Conservation (phyloP, 192 early-diverging fungal species). For the Backusella morwellensis region DNA sequence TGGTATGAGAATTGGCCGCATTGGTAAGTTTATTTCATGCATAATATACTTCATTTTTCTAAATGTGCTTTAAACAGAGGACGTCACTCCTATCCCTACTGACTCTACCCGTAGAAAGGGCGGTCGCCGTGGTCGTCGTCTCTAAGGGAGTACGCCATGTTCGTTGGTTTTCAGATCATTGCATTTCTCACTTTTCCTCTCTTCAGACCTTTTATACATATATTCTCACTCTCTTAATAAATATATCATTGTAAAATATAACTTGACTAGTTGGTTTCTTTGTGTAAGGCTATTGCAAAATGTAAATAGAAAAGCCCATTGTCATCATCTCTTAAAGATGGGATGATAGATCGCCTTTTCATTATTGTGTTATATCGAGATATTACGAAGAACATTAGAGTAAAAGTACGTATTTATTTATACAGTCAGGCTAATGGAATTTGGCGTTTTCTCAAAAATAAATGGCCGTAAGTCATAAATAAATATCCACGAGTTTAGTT, state of each 20-base stretch:
- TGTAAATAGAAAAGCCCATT: too few relatives aligned
- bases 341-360: too few relatives aligned
- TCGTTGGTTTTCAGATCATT: neutral
- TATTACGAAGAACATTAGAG: too few relatives aligned
- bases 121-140: slow-evolving; percentile 99
- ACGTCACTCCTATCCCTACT: slow-evolving; percentile 97
- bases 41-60: neutral
- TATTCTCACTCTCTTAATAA: neutral
- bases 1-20: slow-evolving; percentile 99
- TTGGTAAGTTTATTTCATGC: slow-evolving; percentile 57
- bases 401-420: too few relatives aligned
- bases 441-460: too few relatives aligned
- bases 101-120: slow-evolving; percentile 98
- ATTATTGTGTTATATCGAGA: too few relatives aligned
- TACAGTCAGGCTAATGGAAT: too few relatives aligned
- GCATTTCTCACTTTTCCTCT: neutral
- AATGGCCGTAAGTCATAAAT: too few relatives aligned
- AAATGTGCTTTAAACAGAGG: slow-evolving; percentile 58
- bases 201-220: neutral
- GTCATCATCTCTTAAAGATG: too few relatives aligned
- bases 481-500: too few relatives aligned
- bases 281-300: neutral
- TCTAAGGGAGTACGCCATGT: slow-evolving; percentile 48
- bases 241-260: neutral
- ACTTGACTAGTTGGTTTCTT: neutral